These are phyloP conservation scores for Penicillium psychrosexuale DNA, from an alignment of 2,329 filamentous ascomycete species.

Conservation along the genomic window DNA sequence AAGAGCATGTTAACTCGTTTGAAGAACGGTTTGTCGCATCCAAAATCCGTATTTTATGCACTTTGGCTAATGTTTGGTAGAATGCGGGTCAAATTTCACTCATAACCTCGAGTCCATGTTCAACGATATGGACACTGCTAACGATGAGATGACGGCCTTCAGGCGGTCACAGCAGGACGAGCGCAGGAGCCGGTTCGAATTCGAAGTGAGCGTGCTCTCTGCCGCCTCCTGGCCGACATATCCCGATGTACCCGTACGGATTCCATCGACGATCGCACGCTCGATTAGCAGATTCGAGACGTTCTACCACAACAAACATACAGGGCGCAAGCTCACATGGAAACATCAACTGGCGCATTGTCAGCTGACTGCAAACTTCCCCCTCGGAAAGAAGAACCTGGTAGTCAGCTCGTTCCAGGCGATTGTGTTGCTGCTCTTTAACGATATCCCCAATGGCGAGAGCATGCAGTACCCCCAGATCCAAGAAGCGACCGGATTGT, in stretches of 20 bases:
- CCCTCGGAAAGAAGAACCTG: constrained; percentile 78
- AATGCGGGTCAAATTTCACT: constrained; percentile 91
- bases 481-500: constrained; percentile 68
- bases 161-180: constrained; percentile 61
- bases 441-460: constrained; percentile 61
- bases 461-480: constrained; percentile 74
- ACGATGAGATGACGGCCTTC: constrained; percentile 90
- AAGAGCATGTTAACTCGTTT: constrained; percentile 90
- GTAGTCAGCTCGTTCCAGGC: constrained; percentile 91
- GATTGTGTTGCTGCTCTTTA: constrained; percentile 86
- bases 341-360: constrained; percentile 92
- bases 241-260: constrained; percentile 67
- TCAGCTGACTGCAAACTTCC: constrained; percentile 75
- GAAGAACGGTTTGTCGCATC: constrained; percentile 59
- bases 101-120: constrained; percentile 99
- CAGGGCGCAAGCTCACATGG: constrained; percentile 81
- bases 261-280: constrained; percentile 72
- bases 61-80: constrained; percentile 38
- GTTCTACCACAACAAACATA: constrained; percentile 88
- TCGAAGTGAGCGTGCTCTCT: constrained; percentile 79
- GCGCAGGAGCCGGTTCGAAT: constrained; percentile 56
- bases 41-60: neutral
- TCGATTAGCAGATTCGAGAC: constrained; percentile 77
- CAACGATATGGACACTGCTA: constrained; percentile 90
- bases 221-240: constrained; percentile 92